Evolutionary conservation across 257 asterid genomes (phyloP).

Genomic region (Striga asiatica): DNA sequence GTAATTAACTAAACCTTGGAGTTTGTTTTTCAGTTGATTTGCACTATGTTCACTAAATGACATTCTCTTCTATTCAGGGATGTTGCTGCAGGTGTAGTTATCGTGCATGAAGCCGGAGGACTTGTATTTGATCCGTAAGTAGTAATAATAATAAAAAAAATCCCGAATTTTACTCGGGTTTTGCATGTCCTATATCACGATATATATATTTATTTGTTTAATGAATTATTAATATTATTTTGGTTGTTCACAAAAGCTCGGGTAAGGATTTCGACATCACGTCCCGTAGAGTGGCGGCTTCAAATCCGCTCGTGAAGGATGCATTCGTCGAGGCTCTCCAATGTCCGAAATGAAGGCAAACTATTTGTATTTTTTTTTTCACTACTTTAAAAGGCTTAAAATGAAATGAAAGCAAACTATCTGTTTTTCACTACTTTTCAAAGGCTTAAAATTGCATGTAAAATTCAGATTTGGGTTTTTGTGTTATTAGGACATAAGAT

Average conservation of each 20-base stretch:
- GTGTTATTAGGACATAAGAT: no score
- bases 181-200: no score
- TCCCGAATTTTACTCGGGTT: no score
- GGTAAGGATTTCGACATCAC: constrained; percentile 54
- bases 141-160: neutral
- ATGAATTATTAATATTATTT: neutral
- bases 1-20: no score
- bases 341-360: constrained; percentile 24
- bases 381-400: neutral
- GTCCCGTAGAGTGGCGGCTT: constrained; percentile 55
- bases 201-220: no score
- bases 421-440: no score
- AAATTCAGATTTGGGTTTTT: no score
- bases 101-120: constrained; percentile 75
- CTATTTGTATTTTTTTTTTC: neutral
- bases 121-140: constrained; percentile 68
- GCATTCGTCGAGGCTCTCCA: constrained; percentile 43
- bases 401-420: no score
- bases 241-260: constrained; percentile 25
- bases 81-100: constrained; percentile 75
- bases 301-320: constrained; percentile 44
- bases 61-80: constrained; percentile 34
- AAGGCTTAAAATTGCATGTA: no score
- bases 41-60: neutral
- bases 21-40: no score